Conservation (phyloP, 129 eudicot genomes). For the Glebionis coronaria region DNA sequence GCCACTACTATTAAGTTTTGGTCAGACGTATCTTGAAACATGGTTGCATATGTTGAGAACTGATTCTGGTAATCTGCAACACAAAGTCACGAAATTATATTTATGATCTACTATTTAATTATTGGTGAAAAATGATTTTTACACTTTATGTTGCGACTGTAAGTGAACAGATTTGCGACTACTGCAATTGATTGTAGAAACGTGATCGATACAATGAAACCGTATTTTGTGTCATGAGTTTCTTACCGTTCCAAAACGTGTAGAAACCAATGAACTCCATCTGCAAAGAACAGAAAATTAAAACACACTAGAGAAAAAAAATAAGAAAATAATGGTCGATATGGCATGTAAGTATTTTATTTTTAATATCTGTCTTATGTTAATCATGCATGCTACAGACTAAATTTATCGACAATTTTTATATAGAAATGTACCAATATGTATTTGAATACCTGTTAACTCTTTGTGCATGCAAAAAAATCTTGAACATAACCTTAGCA, state of each 20-base stretch:
- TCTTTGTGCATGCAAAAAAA: no score
- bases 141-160: no score
- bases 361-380: no score
- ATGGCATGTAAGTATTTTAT: background rate
- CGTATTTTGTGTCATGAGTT: background rate
- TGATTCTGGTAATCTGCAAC: conserved; percentile 42
- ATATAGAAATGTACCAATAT: no score
- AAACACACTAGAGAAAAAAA: no score
- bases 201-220: background rate
- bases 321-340: background rate
- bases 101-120: no score
- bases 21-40: conserved; percentile 47
- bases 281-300: conserved; percentile 29
- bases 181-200: background rate
- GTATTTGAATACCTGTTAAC: no score
- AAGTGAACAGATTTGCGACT: no score
- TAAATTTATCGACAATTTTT: no score
- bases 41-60: conserved; percentile 52
- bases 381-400: no score
- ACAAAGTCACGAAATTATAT: background rate
- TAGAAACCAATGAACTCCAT: conserved; percentile 59
- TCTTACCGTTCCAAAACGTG: conserved; percentile 69
- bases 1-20: conserved; percentile 53
- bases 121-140: no score
- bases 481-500: no score